phyloP scores from a whole-genome alignment of 352 stramenopile species.

The Globisporangium irregulare region DNA sequence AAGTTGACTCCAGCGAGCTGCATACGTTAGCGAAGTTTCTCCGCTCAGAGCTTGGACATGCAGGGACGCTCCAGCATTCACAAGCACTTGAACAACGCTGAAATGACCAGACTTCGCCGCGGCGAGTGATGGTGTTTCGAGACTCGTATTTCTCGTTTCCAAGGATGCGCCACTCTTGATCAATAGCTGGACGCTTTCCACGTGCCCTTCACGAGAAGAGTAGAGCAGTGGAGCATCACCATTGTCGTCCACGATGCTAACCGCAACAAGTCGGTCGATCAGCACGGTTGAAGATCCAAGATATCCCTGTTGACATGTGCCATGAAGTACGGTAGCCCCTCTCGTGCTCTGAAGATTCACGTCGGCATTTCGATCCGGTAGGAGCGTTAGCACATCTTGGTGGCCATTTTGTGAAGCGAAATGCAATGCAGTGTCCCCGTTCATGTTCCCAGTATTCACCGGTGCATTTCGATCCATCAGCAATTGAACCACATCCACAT shows the following conservation, averaged over 20 bases:
- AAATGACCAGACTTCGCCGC: neutral
- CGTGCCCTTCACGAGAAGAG: neutral
- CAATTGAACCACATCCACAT: neutral
- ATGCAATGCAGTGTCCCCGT: neutral
- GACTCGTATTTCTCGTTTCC: neutral
- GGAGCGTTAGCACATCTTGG: neutral
- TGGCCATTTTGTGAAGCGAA: neutral
- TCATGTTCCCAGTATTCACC: neutral
- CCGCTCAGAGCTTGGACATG: neutral
- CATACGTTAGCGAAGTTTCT: neutral
- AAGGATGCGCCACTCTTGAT: neutral
- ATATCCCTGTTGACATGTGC: neutral
- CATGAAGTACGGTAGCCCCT: neutral
- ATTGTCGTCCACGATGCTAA: neutral
- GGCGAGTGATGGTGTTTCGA: neutral
- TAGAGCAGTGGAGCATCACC: neutral
- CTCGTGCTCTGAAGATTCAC: neutral
- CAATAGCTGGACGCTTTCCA: constrained; percentile 2
- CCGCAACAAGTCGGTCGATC: neutral
- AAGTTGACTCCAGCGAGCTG: neutral
- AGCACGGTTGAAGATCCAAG: neutral
- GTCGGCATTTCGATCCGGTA: neutral
- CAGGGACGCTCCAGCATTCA: neutral
- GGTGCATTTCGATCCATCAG: neutral
- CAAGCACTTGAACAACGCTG: neutral